Base-by-base conservation (phyloP, 2,329 filamentous ascomycete species). In the Penicillium sp. region DNA sequence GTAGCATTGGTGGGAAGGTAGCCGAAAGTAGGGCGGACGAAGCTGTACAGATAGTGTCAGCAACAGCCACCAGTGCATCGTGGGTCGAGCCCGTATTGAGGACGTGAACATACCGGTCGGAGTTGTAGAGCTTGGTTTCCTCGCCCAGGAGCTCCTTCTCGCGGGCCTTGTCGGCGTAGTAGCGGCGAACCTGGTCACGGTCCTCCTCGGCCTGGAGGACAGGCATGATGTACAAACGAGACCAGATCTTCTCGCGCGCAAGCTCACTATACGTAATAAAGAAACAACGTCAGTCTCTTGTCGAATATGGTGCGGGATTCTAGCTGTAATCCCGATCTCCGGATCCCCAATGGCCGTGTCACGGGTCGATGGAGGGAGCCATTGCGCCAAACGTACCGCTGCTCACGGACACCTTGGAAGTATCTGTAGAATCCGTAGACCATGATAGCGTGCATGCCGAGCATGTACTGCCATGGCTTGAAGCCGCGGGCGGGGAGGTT, bases 241-340 rank as follows among this genome's bases (percentile, higher is more conserved):
- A 83, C 93, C 93, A 98, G 83, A 95, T 93, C 80, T 97, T 98
- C 70, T 98, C 93, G 64, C 93, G 89, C 56, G 85, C 88, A 60
- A 95, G 85, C 75, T 98, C 93, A 68, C 91, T 96, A 64, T 50
- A 24, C 0, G 29, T 15, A 25, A 23, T 42, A 38, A 54, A 56
- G 33, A 1, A 18, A 57, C 53, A 33, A 5, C 35, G 25, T 46
- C 25, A 56, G 44, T 50, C 7, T n/a, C n/a, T 38, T 6, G 18
- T 40, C 20, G 10, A 40, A 20, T 29, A 12, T 28, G 6, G 12
- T 13, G 7, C 7, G 3, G 20, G 20, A 18, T 13, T 6, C 6
- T 15, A 10, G 32, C 9, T 20, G 41, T 29, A 32, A 32, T 41
- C n/a, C 12, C 33, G 33, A 37, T 20, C 33, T 20, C 27, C 32